phyloP scores from a whole-genome alignment of 106 monocot species.

The Dioscorea zingiberensis region DNA sequence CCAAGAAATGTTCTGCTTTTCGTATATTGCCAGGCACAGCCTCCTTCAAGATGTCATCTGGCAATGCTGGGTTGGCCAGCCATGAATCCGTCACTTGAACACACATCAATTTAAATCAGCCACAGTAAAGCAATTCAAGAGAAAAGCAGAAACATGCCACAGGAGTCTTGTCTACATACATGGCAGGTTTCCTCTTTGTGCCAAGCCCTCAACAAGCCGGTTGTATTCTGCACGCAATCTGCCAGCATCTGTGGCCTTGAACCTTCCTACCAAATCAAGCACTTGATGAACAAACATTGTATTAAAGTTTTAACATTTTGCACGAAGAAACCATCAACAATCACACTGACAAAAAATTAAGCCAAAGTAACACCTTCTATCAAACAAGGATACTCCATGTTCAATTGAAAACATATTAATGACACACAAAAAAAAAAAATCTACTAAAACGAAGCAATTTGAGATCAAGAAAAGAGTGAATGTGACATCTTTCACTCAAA shows the following conservation, averaged over 20 bases:
- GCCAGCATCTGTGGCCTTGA: conserved; percentile 93
- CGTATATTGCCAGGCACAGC: conserved; percentile 92
- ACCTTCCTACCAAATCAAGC: conserved; percentile 87
- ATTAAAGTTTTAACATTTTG: too few relatives aligned
- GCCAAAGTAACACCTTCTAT: too few relatives aligned
- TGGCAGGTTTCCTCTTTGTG: conserved; percentile 89
- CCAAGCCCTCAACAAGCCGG: conserved; percentile 90
- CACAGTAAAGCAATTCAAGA: background rate
- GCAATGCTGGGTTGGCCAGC: conserved; percentile 91
- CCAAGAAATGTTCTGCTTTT: conserved; percentile 80
- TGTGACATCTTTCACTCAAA: too few relatives aligned
- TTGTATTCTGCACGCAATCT: conserved; percentile 90
- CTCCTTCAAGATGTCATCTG: conserved; percentile 93
- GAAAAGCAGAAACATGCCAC: background rate
- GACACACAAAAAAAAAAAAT: too few relatives aligned
- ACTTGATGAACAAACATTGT: background rate
- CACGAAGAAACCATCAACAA: too few relatives aligned
- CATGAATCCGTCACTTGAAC: conserved; percentile 67
- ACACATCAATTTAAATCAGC: conserved; percentile 17
- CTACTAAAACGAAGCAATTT: too few relatives aligned
- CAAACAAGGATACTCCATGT: too few relatives aligned
- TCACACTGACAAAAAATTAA: too few relatives aligned
- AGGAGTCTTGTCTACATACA: conserved; percentile 29
- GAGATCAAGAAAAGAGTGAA: too few relatives aligned
- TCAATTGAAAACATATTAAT: too few relatives aligned